These are phyloP conservation scores for Fimicolochytrium jonesii DNA, from an alignment of 192 early-diverging fungal genomes.

Conservation along the genomic window DNA sequence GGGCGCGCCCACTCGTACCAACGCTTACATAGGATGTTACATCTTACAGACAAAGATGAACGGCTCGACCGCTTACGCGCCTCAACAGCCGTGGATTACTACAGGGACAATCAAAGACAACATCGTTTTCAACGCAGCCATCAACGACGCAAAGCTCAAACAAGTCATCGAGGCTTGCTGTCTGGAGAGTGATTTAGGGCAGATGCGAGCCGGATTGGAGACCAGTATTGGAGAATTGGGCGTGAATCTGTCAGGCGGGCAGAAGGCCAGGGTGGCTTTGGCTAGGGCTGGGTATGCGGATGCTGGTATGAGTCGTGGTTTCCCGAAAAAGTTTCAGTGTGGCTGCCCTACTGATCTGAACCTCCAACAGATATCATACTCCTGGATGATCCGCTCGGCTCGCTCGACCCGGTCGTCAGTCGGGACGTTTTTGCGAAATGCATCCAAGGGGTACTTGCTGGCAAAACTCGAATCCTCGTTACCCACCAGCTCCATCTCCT, in stretches of 20 bases:
- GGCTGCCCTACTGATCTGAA: conserved; percentile 20
- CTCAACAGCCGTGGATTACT: conserved; percentile 37
- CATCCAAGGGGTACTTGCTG: conserved; percentile 35
- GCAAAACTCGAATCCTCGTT: conserved; percentile 34
- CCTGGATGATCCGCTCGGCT: conserved; percentile 28
- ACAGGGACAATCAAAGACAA: conserved; percentile 20
- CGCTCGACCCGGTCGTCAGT: conserved; percentile 46
- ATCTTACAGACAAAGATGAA: background rate
- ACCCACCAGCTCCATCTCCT: conserved; percentile 39
- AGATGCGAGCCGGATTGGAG: conserved; percentile 26
- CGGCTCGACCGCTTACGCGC: conserved; percentile 42
- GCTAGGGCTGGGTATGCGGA: conserved; percentile 61
- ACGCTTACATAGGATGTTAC: too few relatives aligned
- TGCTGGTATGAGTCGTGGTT: conserved; percentile 7
- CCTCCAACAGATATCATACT: conserved; percentile 15
- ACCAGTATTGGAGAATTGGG: conserved; percentile 67
- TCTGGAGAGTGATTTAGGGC: conserved; percentile 28
- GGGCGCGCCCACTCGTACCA: too few relatives aligned
- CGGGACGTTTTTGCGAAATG: conserved; percentile 62
- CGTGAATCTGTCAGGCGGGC: conserved; percentile 89
- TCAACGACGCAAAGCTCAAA: conserved; percentile 51
- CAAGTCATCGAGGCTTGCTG: conserved; percentile 14
- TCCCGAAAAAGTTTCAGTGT: conserved; percentile 39
- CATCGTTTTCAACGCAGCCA: conserved; percentile 35
- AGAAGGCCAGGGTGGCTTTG: conserved; percentile 65